These are phyloP conservation scores for Posidonia australis DNA, from an alignment of 106 monocot genomes.

Conservation along the genomic window DNA sequence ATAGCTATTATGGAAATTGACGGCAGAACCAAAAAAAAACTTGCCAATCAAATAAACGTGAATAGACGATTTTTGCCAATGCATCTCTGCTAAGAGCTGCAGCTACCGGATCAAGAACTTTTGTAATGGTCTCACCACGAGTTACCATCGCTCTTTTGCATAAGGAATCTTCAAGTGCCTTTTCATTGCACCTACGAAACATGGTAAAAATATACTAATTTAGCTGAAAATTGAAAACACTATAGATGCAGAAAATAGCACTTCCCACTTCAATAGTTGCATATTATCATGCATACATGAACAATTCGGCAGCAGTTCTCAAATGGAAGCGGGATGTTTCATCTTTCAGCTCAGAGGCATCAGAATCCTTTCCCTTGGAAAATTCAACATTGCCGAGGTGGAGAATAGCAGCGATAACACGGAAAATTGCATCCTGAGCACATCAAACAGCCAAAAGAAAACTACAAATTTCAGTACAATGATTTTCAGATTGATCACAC, in stretches of 20 bases:
- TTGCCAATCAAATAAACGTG: conserved; percentile 82
- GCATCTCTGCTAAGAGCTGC: conserved; percentile 70
- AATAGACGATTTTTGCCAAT: conserved; percentile 73
- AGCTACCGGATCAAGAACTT: conserved; percentile 47
- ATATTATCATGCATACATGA: background rate
- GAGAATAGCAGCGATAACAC: conserved; percentile 80
- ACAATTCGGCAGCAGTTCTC: conserved; percentile 17
- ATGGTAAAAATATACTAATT: background rate
- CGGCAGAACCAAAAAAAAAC: background rate
- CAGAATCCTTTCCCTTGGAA: conserved; percentile 15
- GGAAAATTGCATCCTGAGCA: conserved; percentile 80
- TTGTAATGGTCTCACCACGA: conserved; percentile 65
- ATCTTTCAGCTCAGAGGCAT: conserved; percentile 24
- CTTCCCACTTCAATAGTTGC: background rate
- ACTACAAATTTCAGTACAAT: background rate
- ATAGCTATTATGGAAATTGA: background rate
- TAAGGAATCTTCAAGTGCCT: conserved; percentile 53
- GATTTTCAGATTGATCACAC: background rate
- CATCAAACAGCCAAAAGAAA: background rate
- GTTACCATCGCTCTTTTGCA: conserved; percentile 74
- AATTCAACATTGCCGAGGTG: conserved; percentile 71
- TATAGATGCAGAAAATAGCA: too few species aligned
- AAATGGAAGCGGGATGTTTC: conserved; percentile 20
- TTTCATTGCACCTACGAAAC: conserved; percentile 46
- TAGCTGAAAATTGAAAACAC: background rate